Percentiles rank a stretch among this genome's conserved stretches.
Conservation (phyloP, 2,329 filamentous ascomycete genomes). For the Sporothrix inflata region DNA sequence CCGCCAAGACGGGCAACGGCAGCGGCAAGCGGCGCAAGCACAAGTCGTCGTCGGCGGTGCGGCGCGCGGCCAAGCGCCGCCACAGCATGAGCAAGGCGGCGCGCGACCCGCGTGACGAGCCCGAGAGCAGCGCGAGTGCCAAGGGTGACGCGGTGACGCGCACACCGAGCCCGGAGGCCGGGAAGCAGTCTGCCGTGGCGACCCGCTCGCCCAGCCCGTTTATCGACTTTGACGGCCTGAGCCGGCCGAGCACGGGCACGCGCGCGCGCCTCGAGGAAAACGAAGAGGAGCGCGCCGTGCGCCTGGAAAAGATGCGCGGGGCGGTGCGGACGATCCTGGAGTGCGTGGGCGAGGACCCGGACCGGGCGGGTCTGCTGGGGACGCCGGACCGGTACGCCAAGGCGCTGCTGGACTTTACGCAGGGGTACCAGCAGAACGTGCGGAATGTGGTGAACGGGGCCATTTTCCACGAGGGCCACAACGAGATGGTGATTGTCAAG, state of each 20-base stretch:
- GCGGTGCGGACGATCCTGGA: constrained; percentile 69
- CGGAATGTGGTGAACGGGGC: constrained; percentile 89
- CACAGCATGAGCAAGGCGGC: constrained; percentile 62
- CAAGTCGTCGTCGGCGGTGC: constrained; percentile 37
- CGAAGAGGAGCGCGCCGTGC: constrained; percentile 52
- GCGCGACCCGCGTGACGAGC: constrained; percentile 62
- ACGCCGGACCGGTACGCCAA: constrained; percentile 89
- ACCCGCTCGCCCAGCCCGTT: constrained; percentile 24
- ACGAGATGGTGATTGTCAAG: constrained; percentile 96
- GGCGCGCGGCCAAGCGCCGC: constrained; percentile 24
- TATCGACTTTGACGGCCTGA: constrained; percentile 31
- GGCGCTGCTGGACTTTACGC: constrained; percentile 93
- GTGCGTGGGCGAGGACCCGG: constrained; percentile 69
- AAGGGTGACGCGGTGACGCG: background rate
- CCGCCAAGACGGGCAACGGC: background rate
- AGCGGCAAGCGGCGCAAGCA: constrained; percentile 22
- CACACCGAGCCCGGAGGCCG: background rate
- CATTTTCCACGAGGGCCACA: constrained; percentile 94
- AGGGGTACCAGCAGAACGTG: constrained; percentile 95
- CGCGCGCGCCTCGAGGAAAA: constrained; percentile 63
- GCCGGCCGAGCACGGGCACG: constrained; percentile 56
- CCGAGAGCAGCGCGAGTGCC: constrained; percentile 33
- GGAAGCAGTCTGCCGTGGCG: background rate
- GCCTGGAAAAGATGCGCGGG: constrained; percentile 61
- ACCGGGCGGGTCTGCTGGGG: constrained; percentile 65